Percentiles rank a stretch among this genome's conserved stretches.
Evolutionary conservation across 73 alveolate species (phyloP).

Genomic region (Urostyla sp.): DNA sequence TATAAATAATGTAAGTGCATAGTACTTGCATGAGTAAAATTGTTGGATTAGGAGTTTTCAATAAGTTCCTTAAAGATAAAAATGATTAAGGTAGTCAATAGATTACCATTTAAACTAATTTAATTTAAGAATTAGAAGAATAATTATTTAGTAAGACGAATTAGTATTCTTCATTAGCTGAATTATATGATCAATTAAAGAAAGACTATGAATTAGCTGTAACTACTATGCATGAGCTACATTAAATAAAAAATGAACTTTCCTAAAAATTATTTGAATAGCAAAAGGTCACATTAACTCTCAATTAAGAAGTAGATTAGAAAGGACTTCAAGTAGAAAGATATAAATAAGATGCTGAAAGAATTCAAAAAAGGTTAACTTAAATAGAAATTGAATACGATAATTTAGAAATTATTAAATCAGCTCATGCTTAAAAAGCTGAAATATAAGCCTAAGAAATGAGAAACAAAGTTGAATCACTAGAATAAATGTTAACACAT

Average conservation of each 20-base stretch:
- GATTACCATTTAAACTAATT: slow-evolving; percentile 2
- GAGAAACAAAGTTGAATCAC: slow-evolving; percentile 5
- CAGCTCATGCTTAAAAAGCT: slow-evolving; percentile 26
- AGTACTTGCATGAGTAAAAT: slow-evolving; percentile 29
- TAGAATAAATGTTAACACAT: slow-evolving; percentile 5
- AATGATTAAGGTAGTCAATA: not conserved
- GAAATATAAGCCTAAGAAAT: slow-evolving; percentile 7
- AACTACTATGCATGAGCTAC: not conserved
- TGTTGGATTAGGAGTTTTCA: slow-evolving; percentile 17
- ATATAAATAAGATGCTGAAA: slow-evolving; percentile 23
- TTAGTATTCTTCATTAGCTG: not conserved
- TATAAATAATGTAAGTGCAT: slow-evolving; percentile 3
- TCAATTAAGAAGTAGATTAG: too few relatives aligned
- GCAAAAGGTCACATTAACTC: too few relatives aligned
- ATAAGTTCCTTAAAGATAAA: slow-evolving; percentile 12
- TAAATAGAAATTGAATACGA: slow-evolving; percentile 39
- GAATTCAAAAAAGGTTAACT: not conserved
- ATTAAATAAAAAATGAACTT: not conserved
- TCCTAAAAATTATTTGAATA: too few relatives aligned
- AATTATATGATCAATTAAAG: not conserved
- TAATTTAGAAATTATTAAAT: slow-evolving; percentile 26
- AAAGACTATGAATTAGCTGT: slow-evolving; percentile 25
- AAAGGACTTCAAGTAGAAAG: slow-evolving; percentile 19
- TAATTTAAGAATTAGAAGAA: slow-evolving; percentile 3
- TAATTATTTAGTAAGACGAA: not conserved